These are phyloP conservation scores for Ceratocystis diversiconidia DNA, from an alignment of 2,329 filamentous ascomycete genomes.

Conservation along the genomic window DNA sequence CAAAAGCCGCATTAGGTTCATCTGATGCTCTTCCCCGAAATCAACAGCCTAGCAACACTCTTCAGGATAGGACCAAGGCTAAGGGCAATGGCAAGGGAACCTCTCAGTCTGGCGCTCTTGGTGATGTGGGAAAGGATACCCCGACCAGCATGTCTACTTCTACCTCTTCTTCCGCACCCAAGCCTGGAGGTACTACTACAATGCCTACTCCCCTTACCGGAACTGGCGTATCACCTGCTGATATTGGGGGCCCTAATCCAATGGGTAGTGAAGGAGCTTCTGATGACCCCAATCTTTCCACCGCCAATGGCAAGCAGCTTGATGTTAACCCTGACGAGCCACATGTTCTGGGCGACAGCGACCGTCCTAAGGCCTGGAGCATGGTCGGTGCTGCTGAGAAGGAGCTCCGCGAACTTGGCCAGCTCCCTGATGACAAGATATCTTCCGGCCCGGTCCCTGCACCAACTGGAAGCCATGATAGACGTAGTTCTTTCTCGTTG, in stretches of 20 bases:
- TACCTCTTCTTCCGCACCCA: neutral
- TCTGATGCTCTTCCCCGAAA: neutral
- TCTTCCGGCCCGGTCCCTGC: neutral
- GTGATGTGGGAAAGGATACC: neutral
- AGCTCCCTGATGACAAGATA: constrained; percentile 8
- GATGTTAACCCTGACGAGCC: constrained; percentile 14
- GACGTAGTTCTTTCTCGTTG: constrained; percentile 9
- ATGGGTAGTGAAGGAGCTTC: neutral
- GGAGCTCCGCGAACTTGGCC: constrained; percentile 35
- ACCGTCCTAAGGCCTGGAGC: constrained; percentile 25
- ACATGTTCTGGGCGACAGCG: constrained; percentile 9
- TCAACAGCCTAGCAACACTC: neutral
- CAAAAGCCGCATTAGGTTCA: neutral
- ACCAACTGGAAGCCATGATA: neutral
- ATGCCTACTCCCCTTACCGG: constrained; percentile 1
- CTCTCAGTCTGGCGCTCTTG: neutral
- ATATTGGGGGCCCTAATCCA: neutral
- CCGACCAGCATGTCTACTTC: neutral
- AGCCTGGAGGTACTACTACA: neutral
- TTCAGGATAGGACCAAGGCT: neutral
- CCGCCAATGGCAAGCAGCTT: constrained; percentile 1
- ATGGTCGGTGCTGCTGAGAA: constrained; percentile 38
- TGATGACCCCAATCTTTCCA: neutral
- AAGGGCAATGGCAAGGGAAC: neutral
- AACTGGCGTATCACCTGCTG: neutral